Base-by-base conservation (phyloP, 768 basidiomycete genomes). In the Boletus reticuloceps region DNA sequence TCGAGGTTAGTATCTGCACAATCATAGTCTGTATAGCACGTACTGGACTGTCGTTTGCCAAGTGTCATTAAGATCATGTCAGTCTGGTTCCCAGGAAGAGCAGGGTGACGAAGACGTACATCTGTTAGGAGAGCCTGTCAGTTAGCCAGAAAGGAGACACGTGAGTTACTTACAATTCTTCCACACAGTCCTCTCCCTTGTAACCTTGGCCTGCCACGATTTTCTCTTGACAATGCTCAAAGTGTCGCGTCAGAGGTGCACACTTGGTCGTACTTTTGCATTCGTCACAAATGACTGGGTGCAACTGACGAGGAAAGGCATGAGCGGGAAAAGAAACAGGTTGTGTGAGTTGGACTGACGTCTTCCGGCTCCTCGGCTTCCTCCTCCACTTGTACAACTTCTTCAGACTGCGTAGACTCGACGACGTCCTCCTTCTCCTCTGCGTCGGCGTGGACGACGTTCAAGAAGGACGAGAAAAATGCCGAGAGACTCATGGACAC, bases 121-220 rank as follows among this genome's bases (percentile, higher is more conserved):
- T 43, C 69, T 70, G 40, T 48, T 17, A 4, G 12, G 2, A 27
- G 27, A 25, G 40, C 25, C 10, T 14, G 48, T 61, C 27, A 58
- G 40, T 20, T 37, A 22, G 56, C 14, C 34, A 51, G 14, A 47
- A 6, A 39, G 34, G 39, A 29, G 10, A 45, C 12, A 47, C 14
- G 38, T 31, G 5, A 5, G 36, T 46, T n/a, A 82, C 87, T 71
- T 63, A 90, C 89, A 93, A 70, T 79, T 93, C 92, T 74, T 94
- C 91, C 37, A 94, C 88, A 67, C 93, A 96, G 69, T 95, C 93
- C 78, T 96, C 94, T 59, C 85, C 85, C 69, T 91, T 86, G 82
- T 81, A 92, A 38, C 92, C 94, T 65, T 94, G 68, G 27, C 94
- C 94, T 31, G 77, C 79, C 55, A 83, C 73, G 45, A 97, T 86